Conservation (phyloP, 768 basidiomycete genomes). For the Boletus sp. region DNA sequence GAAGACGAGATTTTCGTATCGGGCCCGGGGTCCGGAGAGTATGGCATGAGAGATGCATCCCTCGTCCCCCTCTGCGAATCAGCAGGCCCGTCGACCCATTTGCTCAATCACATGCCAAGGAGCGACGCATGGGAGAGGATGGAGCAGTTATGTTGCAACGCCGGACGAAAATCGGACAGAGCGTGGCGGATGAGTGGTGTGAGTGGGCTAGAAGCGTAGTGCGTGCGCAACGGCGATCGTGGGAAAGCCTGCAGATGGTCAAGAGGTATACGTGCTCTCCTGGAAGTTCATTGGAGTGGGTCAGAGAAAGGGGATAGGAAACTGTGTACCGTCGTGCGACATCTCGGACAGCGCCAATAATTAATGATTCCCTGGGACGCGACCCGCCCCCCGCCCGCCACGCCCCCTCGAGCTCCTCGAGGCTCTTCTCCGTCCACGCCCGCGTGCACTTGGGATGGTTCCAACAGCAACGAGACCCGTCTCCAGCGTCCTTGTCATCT, state of each 20-base stretch:
- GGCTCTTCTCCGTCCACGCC: slow-evolving; percentile 83
- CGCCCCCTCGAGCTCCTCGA: slow-evolving; percentile 67
- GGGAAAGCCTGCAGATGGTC: background rate
- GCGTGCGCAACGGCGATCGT: background rate
- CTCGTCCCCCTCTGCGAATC: background rate
- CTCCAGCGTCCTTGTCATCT: slow-evolving; percentile 3
- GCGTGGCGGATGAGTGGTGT: background rate
- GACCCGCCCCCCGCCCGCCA: slow-evolving; percentile 70
- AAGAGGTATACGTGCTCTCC: background rate
- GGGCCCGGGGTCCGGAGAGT: no score
- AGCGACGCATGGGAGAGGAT: no score
- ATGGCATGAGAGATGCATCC: background rate
- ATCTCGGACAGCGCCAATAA: slow-evolving; percentile 96
- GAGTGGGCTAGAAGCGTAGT: background rate
- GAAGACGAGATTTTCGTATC: background rate
- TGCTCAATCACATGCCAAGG: background rate
- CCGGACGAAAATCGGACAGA: no score
- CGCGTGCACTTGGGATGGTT: slow-evolving; percentile 87
- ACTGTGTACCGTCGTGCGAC: slow-evolving; percentile 64
- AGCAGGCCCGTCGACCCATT: no score
- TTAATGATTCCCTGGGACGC: slow-evolving; percentile 68
- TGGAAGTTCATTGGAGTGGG: background rate
- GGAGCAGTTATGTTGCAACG: no score
- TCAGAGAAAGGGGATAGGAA: background rate
- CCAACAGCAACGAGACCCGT: slow-evolving; percentile 70